Percentiles rank a stretch among this genome's conserved stretches.
These are phyloP conservation scores for Fusarium compactum DNA, from an alignment of 2,329 filamentous ascomycete genomes.

Conservation along the genomic window DNA sequence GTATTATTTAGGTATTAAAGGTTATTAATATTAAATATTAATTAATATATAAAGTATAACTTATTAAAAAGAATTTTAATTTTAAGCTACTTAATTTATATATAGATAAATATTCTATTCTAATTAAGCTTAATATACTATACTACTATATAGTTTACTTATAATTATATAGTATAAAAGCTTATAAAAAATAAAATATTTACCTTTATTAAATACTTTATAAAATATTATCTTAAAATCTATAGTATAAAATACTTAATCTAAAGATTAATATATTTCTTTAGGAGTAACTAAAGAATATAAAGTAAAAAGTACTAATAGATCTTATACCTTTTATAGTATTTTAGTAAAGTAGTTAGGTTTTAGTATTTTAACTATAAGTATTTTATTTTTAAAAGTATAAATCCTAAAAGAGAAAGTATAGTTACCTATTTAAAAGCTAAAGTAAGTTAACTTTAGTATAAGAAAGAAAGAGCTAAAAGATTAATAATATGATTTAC, in stretches of 20 bases:
- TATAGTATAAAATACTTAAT: background rate
- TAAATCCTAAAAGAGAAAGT: no score
- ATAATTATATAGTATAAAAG: background rate
- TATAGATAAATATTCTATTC: background rate
- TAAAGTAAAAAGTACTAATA: background rate
- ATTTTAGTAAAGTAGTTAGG: background rate
- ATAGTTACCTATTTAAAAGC: no score
- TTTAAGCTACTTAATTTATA: background rate
- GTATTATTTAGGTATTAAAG: background rate
- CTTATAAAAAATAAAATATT: background rate
- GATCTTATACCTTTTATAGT: background rate
- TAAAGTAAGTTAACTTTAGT: no score
- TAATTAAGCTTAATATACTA: background rate
- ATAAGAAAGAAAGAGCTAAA: no score
- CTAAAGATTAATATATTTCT: background rate
- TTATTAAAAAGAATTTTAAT: background rate
- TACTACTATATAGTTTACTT: background rate
- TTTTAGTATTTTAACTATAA: background rate
- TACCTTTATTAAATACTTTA: background rate
- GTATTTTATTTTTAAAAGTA: background rate
- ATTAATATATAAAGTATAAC: background rate
- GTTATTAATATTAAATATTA: background rate
- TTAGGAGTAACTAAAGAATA: background rate
- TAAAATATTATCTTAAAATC: background rate
- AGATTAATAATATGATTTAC: no score